These are phyloP conservation scores for Adiantum capillusveneris DNA, from an alignment of 75 land plant genomes.

Conservation along the genomic window DNA sequence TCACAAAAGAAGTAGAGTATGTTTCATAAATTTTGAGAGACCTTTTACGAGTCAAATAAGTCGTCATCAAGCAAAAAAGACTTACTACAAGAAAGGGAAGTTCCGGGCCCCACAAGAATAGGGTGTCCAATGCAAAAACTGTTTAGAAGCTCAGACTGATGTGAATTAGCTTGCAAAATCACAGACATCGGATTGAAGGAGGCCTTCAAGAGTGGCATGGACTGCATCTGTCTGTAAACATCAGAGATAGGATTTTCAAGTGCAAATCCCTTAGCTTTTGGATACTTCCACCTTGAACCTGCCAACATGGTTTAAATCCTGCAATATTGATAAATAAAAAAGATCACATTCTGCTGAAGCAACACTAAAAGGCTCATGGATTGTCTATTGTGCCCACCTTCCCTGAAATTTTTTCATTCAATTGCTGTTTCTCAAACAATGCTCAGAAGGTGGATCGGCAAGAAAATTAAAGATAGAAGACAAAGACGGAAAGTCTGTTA, in stretches of 20 bases:
- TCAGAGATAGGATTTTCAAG: conserved; percentile 9
- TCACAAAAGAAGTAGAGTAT: background rate
- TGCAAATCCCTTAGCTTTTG: background rate
- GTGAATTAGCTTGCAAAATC: conserved; percentile 14
- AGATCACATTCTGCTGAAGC: too few species aligned
- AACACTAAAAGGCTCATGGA: too few species aligned
- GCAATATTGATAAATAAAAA: too few species aligned
- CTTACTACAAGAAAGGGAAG: conserved; percentile 3
- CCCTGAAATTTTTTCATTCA: too few species aligned
- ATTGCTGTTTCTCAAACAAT: too few species aligned
- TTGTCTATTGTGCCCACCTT: too few species aligned
- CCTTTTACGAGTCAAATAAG: background rate
- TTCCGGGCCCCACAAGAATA: background rate
- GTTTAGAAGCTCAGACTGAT: conserved; percentile 15
- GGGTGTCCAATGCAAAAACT: conserved; percentile 29
- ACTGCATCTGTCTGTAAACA: conserved; percentile 3
- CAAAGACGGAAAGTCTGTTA: too few species aligned
- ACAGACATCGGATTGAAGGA: conserved; percentile 6
- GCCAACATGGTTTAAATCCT: too few species aligned
- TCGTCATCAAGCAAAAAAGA: background rate
- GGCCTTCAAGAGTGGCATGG: background rate
- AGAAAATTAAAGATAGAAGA: too few species aligned
- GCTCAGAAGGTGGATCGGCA: too few species aligned
- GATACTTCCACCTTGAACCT: conserved; percentile 15
- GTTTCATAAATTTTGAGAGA: background rate